A percentile compares a stretch with the other conserved stretches of the same genome.
These are phyloP conservation scores for Penicillium sp. DNA, from an alignment of 2,329 filamentous ascomycete genomes.

Conservation along the genomic window DNA sequence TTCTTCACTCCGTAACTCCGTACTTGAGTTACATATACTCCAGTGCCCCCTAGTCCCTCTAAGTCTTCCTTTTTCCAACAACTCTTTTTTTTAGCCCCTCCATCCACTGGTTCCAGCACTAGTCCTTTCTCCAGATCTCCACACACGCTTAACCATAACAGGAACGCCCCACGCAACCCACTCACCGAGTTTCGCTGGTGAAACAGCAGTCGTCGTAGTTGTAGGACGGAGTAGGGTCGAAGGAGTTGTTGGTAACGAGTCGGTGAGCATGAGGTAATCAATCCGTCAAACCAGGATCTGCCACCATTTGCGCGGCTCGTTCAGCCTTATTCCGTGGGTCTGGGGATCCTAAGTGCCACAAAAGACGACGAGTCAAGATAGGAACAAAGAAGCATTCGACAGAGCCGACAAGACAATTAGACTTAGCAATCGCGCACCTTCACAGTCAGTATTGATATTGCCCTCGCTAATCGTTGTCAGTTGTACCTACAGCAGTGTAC, in stretches of 20 bases:
- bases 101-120: background rate
- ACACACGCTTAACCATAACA: constrained; percentile 11
- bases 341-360: no score
- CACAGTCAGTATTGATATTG: background rate
- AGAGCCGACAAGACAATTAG: background rate
- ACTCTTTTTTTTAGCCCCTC: background rate
- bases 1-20: no score
- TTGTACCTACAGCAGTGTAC: background rate
- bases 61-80: background rate
- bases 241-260: background rate
- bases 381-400: background rate
- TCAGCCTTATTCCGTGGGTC: background rate
- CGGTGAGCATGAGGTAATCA: constrained; percentile 9
- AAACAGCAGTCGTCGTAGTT: constrained; percentile 12
- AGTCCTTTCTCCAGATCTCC: constrained; percentile 16
- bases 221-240: no score
- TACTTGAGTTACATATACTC: no score
- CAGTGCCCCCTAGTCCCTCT: background rate
- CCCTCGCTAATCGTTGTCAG: background rate
- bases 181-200: constrained; percentile 23
- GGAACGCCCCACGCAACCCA: constrained; percentile 22
- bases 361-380: background rate
- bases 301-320: background rate
- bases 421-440: background rate
- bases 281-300: background rate